These are phyloP conservation scores for Sporothrix brunneoviolacea DNA, from an alignment of 2,329 filamentous ascomycete genomes.

Conservation along the genomic window DNA sequence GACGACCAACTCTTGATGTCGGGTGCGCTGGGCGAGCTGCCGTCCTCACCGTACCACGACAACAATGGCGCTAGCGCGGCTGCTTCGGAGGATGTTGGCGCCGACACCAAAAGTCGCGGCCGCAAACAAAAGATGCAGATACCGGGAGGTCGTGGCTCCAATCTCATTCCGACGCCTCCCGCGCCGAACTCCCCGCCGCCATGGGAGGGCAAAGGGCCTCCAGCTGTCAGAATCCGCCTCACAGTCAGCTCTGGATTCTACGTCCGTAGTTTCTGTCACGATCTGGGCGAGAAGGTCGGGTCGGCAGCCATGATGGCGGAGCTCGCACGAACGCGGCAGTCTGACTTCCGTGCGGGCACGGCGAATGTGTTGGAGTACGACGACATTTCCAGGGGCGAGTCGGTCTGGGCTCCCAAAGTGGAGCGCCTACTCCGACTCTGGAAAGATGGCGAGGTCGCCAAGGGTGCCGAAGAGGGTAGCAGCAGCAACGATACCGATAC, in stretches of 20 bases:
- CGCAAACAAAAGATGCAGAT: conserved; percentile 8
- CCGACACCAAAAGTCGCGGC: background rate
- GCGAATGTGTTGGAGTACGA: conserved; percentile 70
- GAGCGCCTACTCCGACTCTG: conserved; percentile 42
- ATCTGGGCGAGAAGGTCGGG: conserved; percentile 74
- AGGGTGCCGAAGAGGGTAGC: background rate
- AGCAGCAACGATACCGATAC: too few relatives aligned
- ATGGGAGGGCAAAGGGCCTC: conserved; percentile 57
- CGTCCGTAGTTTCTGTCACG: conserved; percentile 87
- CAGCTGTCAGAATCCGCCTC: conserved; percentile 78
- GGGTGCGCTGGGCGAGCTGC: conserved; percentile 47
- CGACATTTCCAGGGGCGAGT: conserved; percentile 69
- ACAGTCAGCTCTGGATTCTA: conserved; percentile 96
- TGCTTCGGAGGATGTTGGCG: background rate
- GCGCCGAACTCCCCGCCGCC: conserved; percentile 44
- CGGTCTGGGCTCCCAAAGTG: conserved; percentile 75
- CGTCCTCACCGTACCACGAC: conserved; percentile 28
- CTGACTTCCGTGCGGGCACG: conserved; percentile 65
- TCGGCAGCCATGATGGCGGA: conserved; percentile 83
- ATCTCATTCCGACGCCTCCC: conserved; percentile 45
- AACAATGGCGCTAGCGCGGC: background rate
- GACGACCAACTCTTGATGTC: conserved; percentile 46
- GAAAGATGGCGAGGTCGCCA: conserved; percentile 15
- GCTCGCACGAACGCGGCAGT: conserved; percentile 74
- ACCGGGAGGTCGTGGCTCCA: conserved; percentile 41